Evolutionary conservation across 2,329 filamentous ascomycete species (phyloP), one percentile per base, ranked within the genome.

Genomic region (Ceratocystis colombiana): DNA sequence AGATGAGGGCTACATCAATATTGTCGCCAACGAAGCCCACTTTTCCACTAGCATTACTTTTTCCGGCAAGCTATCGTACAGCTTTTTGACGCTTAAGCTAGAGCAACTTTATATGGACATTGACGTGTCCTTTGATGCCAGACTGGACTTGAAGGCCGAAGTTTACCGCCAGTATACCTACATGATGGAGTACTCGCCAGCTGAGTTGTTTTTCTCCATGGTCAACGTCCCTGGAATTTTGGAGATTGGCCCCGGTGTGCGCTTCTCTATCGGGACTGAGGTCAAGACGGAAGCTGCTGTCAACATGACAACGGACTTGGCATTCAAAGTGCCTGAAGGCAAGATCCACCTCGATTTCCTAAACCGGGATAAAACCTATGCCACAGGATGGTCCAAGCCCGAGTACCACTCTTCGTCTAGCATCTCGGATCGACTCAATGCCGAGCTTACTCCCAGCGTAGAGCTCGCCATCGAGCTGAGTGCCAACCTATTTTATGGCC

Each of bases 61-160:
- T 57, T 78, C 77, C 1, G 77, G 77, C 44, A 74, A 75, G 67
- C 72, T 79, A n/a, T 72, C 73, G 62, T 79, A 77, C 71, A 75
- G 74, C 68, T 74, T 78, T 68, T 70, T 72, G 61, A 68, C 68
- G n/a, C 71, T 71, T 50, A 70, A 72, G 50, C 70, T 77, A 4
- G 70, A 76, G 55, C 70, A 72, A 30, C 72, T 79, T 4, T 76
- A 75, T 70, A 76, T 79, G 57, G 77, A 79, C 68, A 73, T 79
- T 68, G 76, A 78, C 64, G 72, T 76, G 25, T 69, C 70, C 25
- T 72, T 78, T 64, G 72, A 71, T 17, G 74, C 76, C 1, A 72
- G 74, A 44, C 68, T 79, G 2, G 74, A 70, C 20, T 64, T 80
- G 28, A 73, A 72, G 41, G 72, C 75, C 46, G 71, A 73, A 17